Evolutionary conservation across 768 basidiomycete genomes (phyloP).

Genomic region (Austroboletus festivus): DNA sequence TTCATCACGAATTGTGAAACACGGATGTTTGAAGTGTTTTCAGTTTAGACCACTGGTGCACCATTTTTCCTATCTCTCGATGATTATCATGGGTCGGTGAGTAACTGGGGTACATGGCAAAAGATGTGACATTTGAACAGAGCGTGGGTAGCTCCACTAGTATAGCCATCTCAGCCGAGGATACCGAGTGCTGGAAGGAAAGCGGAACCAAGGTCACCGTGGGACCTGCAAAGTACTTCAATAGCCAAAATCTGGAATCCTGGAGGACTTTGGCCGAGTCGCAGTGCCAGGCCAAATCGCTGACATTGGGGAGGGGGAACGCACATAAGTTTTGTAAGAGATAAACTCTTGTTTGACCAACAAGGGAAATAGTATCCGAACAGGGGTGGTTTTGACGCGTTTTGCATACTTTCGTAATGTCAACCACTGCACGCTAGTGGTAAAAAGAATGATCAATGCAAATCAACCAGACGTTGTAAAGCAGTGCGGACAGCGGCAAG

Average conservation of each 20-base stretch:
- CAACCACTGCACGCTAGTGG: slow-evolving; percentile 11
- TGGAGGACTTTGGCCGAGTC: neutral
- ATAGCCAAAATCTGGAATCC: slow-evolving; percentile 12
- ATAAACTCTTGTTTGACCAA: slow-evolving; percentile 1
- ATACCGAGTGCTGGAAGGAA: slow-evolving; percentile 9
- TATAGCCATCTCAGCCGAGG: slow-evolving; percentile 8
- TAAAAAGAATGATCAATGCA: neutral
- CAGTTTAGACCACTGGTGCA: slow-evolving; percentile 15
- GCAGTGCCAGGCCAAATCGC: slow-evolving; percentile 14
- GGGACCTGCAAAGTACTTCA: slow-evolving; percentile 13
- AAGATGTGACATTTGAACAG: slow-evolving; percentile 23
- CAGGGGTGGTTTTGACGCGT: slow-evolving; percentile 18
- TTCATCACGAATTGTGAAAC: slow-evolving; percentile 14
- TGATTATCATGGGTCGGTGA: slow-evolving; percentile 6
- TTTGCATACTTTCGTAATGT: slow-evolving; percentile 22
- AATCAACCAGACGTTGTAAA: neutral
- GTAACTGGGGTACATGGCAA: slow-evolving; percentile 5
- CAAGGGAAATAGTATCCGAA: neutral
- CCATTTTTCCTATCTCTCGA: slow-evolving; percentile 15
- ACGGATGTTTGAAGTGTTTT: slow-evolving; percentile 8
- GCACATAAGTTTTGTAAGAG: slow-evolving; percentile 3
- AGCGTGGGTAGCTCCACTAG: slow-evolving; percentile 12
- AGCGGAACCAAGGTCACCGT: slow-evolving; percentile 13
- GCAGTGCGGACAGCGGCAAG: neutral
- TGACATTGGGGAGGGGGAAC: slow-evolving; percentile 23